Evolutionary conservation across 2,329 filamentous ascomycete species (phyloP).

Genomic region (Whalleya microplaca): DNA sequence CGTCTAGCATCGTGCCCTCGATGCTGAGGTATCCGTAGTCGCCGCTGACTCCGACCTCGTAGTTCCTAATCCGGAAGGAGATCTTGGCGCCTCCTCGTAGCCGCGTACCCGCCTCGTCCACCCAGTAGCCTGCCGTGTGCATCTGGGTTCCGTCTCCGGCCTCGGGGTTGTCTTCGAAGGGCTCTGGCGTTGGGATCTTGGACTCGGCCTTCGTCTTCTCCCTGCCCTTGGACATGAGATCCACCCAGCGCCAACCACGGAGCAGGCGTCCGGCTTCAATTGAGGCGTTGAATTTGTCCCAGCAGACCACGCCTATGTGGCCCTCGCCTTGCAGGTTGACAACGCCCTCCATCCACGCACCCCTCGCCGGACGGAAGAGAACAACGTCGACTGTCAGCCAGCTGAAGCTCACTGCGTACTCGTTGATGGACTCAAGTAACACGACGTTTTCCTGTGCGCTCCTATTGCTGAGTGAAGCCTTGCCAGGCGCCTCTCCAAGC

Average conservation of each 20-base stretch:
- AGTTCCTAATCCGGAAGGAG: slow-evolving; percentile 80
- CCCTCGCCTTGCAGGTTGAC: slow-evolving; percentile 88
- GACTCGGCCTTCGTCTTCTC: slow-evolving; percentile 17
- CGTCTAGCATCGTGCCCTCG: slow-evolving; percentile 81
- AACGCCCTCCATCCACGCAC: slow-evolving; percentile 76
- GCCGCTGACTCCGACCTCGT: slow-evolving; percentile 77
- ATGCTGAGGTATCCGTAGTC: slow-evolving; percentile 82
- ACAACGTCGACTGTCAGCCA: slow-evolving; percentile 90
- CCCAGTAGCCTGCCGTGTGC: slow-evolving; percentile 72
- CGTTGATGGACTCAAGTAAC: slow-evolving; percentile 63
- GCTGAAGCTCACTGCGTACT: slow-evolving; percentile 83
- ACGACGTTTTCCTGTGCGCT: slow-evolving; percentile 49
- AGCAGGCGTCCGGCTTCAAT: slow-evolving; percentile 80
- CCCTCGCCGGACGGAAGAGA: slow-evolving; percentile 76
- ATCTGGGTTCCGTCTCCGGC: slow-evolving; percentile 53
- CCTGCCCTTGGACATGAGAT: slow-evolving; percentile 50
- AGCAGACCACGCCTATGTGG: slow-evolving; percentile 86
- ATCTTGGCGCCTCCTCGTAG: slow-evolving; percentile 67
- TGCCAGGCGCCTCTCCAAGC: slow-evolving; percentile 62
- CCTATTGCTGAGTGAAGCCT: slow-evolving; percentile 51
- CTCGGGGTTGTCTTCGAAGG: slow-evolving; percentile 33
- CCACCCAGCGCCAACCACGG: slow-evolving; percentile 77
- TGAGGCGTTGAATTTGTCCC: slow-evolving; percentile 89
- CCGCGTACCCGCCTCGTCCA: slow-evolving; percentile 69
- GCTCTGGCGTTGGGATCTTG: slow-evolving; percentile 44